These are phyloP conservation scores for Thamnidium elegans DNA, from an alignment of 192 early-diverging fungal genomes.

Conservation along the genomic window DNA sequence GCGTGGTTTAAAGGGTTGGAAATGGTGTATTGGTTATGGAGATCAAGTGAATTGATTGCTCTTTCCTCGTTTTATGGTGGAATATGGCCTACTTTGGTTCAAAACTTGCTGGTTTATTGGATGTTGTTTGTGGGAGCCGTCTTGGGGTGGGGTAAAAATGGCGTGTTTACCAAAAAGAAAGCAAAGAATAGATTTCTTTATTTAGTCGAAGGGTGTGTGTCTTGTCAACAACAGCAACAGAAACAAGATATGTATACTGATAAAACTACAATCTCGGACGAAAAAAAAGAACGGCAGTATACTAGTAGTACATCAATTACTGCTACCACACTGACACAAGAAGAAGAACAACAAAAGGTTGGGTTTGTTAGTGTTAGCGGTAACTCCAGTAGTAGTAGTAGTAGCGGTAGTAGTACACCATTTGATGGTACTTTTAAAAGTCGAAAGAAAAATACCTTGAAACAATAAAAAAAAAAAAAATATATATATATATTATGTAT, in stretches of 20 bases:
- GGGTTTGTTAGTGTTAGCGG: background rate
- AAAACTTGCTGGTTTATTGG: conserved; percentile 29
- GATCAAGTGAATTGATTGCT: conserved; percentile 27
- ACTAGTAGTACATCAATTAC: background rate
- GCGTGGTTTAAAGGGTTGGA: conserved; percentile 18
- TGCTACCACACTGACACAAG: conserved; percentile 4
- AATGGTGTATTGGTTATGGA: conserved; percentile 32
- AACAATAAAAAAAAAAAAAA: background rate
- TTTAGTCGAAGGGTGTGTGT: background rate
- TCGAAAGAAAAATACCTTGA: background rate
- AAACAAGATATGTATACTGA: no score
- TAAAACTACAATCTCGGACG: background rate
- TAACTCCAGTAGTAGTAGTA: background rate
- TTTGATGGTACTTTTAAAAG: conserved; percentile 10
- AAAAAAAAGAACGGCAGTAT: background rate
- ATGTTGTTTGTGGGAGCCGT: conserved; percentile 23
- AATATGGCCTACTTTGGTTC: conserved; percentile 30
- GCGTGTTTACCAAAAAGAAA: conserved; percentile 4
- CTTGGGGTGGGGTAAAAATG: conserved; percentile 9
- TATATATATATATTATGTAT: no score
- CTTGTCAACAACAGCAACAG: background rate
- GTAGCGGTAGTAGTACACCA: background rate
- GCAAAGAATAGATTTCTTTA: background rate
- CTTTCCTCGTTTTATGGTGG: conserved; percentile 35
- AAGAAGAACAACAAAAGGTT: conserved; percentile 6